phyloP scores from a whole-genome alignment of 306 rosid genomes.

The Fagus sylvatica region DNA sequence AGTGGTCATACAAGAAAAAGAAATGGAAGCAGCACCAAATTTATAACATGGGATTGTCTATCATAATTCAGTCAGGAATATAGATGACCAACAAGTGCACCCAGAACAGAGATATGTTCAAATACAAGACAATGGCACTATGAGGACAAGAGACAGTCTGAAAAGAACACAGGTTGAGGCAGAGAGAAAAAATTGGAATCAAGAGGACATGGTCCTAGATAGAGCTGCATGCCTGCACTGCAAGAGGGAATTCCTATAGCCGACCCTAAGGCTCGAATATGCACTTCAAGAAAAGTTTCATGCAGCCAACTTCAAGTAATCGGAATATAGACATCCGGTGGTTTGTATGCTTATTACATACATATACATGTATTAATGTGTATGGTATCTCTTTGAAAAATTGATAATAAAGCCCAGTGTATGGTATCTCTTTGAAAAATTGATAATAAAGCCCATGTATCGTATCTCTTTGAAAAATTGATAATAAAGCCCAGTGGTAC shows the following conservation, averaged over 20 bases:
- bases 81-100: not conserved
- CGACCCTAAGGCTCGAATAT: not conserved
- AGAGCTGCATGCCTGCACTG: conserved; percentile 4
- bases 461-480: no score
- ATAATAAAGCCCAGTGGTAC: not conserved
- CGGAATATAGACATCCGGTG: not conserved
- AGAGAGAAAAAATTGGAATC: not conserved
- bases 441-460: no score
- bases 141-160: not conserved
- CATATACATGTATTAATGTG: no score
- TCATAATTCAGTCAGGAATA: no score
- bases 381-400: no score
- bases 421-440: no score
- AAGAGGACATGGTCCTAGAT: not conserved
- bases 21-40: no score
- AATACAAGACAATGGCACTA: not conserved
- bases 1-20: no score
- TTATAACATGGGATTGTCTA: no score
- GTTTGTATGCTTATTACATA: no score
- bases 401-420: not conserved
- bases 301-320: not conserved
- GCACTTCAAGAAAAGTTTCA: not conserved
- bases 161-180: not conserved
- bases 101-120: not conserved
- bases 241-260: not conserved